Percentiles rank a stretch among this genome's conserved stretches.
These are phyloP conservation scores for Rugonectria rugulosa DNA, from an alignment of 2,329 filamentous ascomycete genomes.

Conservation along the genomic window DNA sequence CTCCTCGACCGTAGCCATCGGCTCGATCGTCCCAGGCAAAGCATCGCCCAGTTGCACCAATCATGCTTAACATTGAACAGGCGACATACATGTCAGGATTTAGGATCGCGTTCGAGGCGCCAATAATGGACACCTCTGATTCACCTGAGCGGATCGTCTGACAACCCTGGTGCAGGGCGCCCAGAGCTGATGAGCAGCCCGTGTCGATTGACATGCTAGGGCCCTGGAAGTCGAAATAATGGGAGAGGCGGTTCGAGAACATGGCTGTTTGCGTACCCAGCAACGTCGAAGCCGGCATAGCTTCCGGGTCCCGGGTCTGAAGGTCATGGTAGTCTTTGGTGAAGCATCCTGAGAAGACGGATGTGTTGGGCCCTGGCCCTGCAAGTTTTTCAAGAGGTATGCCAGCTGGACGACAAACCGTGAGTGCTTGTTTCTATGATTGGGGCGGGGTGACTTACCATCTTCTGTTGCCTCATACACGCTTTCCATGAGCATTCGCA, in stretches of 20 bases:
- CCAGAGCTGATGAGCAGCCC: background rate
- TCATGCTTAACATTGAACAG: background rate
- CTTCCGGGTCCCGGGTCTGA: too few species aligned
- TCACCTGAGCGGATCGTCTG: background rate
- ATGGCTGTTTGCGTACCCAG: too few species aligned
- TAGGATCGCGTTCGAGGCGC: background rate
- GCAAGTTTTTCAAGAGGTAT: too few species aligned
- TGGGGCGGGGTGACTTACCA: too few species aligned
- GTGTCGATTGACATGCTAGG: background rate
- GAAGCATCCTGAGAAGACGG: too few species aligned
- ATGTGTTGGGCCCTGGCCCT: too few species aligned
- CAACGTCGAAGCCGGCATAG: too few species aligned
- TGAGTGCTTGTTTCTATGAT: too few species aligned
- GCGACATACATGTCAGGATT: background rate
- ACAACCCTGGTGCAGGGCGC: background rate
- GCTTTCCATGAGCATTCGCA: too few species aligned
- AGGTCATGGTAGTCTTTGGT: too few species aligned
- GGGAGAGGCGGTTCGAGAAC: constrained; percentile 1
- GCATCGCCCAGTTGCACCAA: constrained; percentile 21
- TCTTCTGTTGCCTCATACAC: too few species aligned
- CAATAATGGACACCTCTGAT: background rate
- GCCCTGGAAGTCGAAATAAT: constrained; percentile 1
- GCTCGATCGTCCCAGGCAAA: constrained; percentile 46
- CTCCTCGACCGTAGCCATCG: constrained; percentile 28
- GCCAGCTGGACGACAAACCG: too few species aligned